Percentiles rank a stretch among this genome's conserved stretches.
These are phyloP conservation scores for Penicillium malachiteum DNA, from an alignment of 495 filamentous ascomycete genomes.

Conservation along the genomic window DNA sequence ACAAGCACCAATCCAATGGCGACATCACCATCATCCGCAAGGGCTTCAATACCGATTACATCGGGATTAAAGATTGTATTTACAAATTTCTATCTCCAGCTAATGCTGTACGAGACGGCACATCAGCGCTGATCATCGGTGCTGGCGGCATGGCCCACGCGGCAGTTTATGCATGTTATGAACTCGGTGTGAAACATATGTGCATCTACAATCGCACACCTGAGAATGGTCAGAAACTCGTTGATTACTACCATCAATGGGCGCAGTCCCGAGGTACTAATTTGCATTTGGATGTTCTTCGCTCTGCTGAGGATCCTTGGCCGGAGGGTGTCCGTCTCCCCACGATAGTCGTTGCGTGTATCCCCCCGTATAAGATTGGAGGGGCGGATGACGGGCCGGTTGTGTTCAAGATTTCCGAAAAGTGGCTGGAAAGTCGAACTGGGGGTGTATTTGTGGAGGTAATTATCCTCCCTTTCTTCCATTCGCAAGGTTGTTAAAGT, in stretches of 20 bases:
- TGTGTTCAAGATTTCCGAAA: constrained; percentile 59
- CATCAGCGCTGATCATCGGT: constrained; percentile 56
- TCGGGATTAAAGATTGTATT: constrained; percentile 63
- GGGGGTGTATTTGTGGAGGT: constrained; percentile 71
- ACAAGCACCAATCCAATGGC: constrained; percentile 27
- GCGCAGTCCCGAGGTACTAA: constrained; percentile 25
- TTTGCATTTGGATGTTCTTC: constrained; percentile 47
- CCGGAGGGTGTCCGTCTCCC: constrained; percentile 55
- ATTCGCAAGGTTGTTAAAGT: not conserved
- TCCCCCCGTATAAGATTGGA: constrained; percentile 55
- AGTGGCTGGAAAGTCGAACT: constrained; percentile 72
- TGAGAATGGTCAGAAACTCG: constrained; percentile 54
- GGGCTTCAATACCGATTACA: constrained; percentile 66
- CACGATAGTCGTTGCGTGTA: constrained; percentile 67
- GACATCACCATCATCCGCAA: constrained; percentile 34
- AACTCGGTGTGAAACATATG: constrained; percentile 54
- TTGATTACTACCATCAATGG: constrained; percentile 36
- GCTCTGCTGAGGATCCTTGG: constrained; percentile 48
- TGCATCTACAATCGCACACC: constrained; percentile 62
- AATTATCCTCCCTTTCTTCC: constrained; percentile 4
- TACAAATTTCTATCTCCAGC: constrained; percentile 51
- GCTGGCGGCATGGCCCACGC: constrained; percentile 63
- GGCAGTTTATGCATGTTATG: constrained; percentile 62
- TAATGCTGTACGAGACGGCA: constrained; percentile 41
- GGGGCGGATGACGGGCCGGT: constrained; percentile 51